These are phyloP conservation scores for Toxoplasma gondii DNA, from an alignment of 169 alveolate genomes.

Conservation along the genomic window DNA sequence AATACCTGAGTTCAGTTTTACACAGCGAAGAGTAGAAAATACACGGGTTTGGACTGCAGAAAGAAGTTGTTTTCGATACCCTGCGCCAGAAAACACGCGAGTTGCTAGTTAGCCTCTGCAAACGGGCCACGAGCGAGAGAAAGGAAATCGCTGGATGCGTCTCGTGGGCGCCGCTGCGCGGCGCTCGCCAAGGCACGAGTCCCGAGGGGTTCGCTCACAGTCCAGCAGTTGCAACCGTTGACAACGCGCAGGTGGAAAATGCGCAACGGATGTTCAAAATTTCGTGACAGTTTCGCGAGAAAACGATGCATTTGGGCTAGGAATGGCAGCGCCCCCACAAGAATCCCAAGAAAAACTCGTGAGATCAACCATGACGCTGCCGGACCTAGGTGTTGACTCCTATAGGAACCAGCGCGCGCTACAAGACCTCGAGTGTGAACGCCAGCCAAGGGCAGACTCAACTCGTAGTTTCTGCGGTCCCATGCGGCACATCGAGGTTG, in stretches of 20 bases:
- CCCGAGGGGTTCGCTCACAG: neutral
- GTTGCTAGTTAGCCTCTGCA: neutral
- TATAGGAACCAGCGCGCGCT: no score
- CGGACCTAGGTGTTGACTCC: neutral
- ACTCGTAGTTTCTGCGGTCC: no score
- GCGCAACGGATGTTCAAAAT: neutral
- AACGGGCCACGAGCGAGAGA: neutral
- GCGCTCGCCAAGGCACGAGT: neutral
- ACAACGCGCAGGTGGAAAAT: neutral
- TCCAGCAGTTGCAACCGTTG: neutral
- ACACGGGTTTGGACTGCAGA: neutral
- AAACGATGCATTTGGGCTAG: neutral
- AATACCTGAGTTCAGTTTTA: neutral
- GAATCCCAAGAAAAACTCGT: neutral
- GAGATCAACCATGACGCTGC: neutral
- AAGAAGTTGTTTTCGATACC: neutral
- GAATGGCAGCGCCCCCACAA: neutral
- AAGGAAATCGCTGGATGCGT: neutral
- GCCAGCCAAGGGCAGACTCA: no score
- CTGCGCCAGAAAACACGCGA: neutral
- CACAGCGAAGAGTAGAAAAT: neutral
- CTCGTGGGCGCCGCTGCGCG: neutral
- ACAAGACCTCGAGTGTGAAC: no score
- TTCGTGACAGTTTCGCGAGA: neutral
- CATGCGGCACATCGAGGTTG: no score